Conservation (phyloP, 2,329 filamentous ascomycete species). For the Bipolaris zeicola region DNA sequence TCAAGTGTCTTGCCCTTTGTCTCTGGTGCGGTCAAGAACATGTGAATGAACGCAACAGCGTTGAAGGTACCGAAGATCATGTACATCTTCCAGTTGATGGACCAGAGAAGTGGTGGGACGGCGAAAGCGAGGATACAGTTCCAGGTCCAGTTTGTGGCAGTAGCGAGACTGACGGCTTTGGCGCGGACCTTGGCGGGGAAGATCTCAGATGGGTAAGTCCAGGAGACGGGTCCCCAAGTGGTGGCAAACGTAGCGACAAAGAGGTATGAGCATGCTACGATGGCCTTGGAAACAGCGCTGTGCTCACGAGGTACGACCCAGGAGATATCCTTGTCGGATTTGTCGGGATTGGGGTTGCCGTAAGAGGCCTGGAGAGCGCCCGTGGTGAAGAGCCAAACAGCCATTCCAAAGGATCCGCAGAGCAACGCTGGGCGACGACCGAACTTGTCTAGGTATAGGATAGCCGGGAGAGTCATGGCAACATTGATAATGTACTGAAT, state of each 20-base stretch:
- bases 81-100: slow-evolving; percentile 52
- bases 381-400: slow-evolving; percentile 64
- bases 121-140: slow-evolving; percentile 50
- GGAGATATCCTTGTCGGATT: slow-evolving; percentile 54
- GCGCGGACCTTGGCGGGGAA: slow-evolving; percentile 50
- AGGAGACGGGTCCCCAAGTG: slow-evolving; percentile 47
- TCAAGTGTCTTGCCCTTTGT: slow-evolving; percentile 50
- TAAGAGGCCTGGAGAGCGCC: slow-evolving; percentile 65
- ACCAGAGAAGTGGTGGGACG: slow-evolving; percentile 50
- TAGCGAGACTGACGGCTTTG: slow-evolving; percentile 49
- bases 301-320: slow-evolving; percentile 62
- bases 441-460: slow-evolving; percentile 64
- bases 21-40: slow-evolving; percentile 49
- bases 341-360: slow-evolving; percentile 51
- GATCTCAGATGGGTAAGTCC: slow-evolving; percentile 49
- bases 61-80: slow-evolving; percentile 51
- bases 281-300: slow-evolving; percentile 60
- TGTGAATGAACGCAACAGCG: slow-evolving; percentile 46
- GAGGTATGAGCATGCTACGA: slow-evolving; percentile 53
- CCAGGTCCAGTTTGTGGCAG: slow-evolving; percentile 49
- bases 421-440: slow-evolving; percentile 64
- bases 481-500: slow-evolving; percentile 71
- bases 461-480: slow-evolving; percentile 63
- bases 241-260: slow-evolving; percentile 54
- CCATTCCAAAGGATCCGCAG: slow-evolving; percentile 63